phyloP scores from a whole-genome alignment of 257 asterid species.

The Solanum corneliomulleri region DNA sequence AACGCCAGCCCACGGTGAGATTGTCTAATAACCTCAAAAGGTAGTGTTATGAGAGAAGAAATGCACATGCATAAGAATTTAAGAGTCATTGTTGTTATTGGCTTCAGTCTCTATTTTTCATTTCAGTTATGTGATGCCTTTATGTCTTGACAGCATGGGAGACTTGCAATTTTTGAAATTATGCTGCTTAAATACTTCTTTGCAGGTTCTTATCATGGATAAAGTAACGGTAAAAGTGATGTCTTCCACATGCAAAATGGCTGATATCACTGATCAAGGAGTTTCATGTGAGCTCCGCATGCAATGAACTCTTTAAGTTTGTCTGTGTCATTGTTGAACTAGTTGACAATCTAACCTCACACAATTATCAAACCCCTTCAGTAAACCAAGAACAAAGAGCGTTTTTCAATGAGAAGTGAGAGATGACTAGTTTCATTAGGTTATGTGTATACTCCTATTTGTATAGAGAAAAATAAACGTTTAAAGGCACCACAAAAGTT shows the following conservation, averaged over 20 bases:
- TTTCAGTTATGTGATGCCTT: background rate
- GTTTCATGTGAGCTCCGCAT: slow-evolving; percentile 64
- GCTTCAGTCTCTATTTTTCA: background rate
- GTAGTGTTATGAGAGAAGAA: background rate
- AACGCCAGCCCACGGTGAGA: background rate
- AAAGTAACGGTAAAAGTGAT: slow-evolving; percentile 89
- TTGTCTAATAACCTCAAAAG: background rate
- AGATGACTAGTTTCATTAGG: background rate
- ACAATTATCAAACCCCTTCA: background rate
- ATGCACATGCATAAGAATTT: background rate
- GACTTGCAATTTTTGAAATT: background rate
- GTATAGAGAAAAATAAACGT: background rate
- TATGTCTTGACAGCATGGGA: background rate
- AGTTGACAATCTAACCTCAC: background rate
- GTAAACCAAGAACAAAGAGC: background rate
- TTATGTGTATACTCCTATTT: background rate
- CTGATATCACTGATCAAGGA: slow-evolving; percentile 93
- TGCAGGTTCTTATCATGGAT: slow-evolving; percentile 98
- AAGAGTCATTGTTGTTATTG: background rate
- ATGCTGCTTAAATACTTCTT: background rate
- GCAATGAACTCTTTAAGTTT: background rate
- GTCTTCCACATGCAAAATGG: slow-evolving; percentile 96
- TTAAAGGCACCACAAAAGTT: background rate
- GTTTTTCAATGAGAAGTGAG: background rate
- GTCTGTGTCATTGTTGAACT: background rate